Evolutionary conservation across 306 rosid genomes (phyloP).

Genomic region (Trifolium fragiferum): DNA sequence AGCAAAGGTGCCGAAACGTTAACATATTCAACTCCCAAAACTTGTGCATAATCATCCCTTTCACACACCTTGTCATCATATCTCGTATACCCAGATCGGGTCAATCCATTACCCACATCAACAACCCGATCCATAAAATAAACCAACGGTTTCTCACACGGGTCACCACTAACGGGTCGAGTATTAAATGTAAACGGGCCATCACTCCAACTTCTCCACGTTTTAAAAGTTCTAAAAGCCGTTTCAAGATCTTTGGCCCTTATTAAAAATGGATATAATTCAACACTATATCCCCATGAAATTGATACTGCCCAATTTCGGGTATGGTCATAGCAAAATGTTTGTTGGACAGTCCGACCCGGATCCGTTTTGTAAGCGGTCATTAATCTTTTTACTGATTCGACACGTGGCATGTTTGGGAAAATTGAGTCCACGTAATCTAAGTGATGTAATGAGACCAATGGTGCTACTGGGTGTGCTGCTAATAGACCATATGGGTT

Average conservation of each 20-base stretch:
- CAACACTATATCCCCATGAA: conserved; percentile 73
- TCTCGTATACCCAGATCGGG: conserved; percentile 40
- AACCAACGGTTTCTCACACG: conserved; percentile 44
- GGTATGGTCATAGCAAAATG: conserved; percentile 59
- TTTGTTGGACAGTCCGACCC: conserved; percentile 60
- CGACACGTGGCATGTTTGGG: conserved; percentile 45
- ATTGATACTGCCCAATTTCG: conserved; percentile 75
- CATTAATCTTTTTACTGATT: conserved; percentile 43
- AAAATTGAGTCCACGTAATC: conserved; percentile 63
- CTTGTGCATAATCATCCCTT: conserved; percentile 24
- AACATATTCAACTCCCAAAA: conserved; percentile 42
- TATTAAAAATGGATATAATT: conserved; percentile 55
- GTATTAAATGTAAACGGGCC: conserved; percentile 64
- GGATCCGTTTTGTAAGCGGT: conserved; percentile 51
- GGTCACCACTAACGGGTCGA: conserved; percentile 45
- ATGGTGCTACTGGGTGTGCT: conserved; percentile 73
- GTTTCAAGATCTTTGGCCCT: conserved; percentile 59
- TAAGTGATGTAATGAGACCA: conserved; percentile 80
- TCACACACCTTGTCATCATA: conserved; percentile 40
- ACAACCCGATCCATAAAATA: conserved; percentile 53
- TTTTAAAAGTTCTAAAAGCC: conserved; percentile 50
- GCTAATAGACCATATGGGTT: conserved; percentile 68
- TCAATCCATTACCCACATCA: background rate
- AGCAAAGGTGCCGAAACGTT: conserved; percentile 53
- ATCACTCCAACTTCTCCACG: conserved; percentile 52